Evolutionary conservation across 2,329 filamentous ascomycete genomes (phyloP), one percentile per base, ranked within the genome.

Genomic region (Niveomyces coronatus): DNA sequence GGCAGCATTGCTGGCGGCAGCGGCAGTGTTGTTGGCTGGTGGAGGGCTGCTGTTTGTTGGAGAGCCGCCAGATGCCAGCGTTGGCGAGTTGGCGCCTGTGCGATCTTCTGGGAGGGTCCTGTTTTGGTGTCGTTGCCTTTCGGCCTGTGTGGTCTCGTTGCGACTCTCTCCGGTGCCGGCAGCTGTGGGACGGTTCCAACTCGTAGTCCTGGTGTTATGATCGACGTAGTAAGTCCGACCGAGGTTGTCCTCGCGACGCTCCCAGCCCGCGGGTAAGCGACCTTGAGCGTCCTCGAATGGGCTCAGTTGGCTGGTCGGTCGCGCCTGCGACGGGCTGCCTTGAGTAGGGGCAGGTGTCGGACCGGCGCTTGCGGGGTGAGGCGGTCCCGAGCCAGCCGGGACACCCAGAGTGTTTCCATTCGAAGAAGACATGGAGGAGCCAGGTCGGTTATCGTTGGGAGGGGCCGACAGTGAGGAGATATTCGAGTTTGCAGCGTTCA

Each of bases 191-290:
- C 91, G 73, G 50, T 85, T 89, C 91, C 91, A 98, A 50, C 89
- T 96, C 1, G 91, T 98, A 39, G 91, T 89, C 51, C 91, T 74
- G 6, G 88, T 94, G 59, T 96, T 96, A 59, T 96, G 91, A 54
- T 98, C 91, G 37, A 98, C 91, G 57, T 96, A 98, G 57, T 98
- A 98, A 16, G 89, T 96, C 52, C 91, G 76, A 37, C 91, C 89
- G 30, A 96, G 63, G 50, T 95, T 91, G 57, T 98, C 91, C 60
- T 96, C 89, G 40, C 91, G 78, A 40, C 91, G 79, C 64, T 98
- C 91, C 89, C 91, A 98, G 23, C 91, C 91, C 35, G 84, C 79
- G 23, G 91, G 91, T 39, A 98, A 64, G 49, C 89, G 80, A 41
- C 91, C 91, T 55, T 95, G 88, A n/a, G 80, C 78, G 62, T 98